phyloP scores from a whole-genome alignment of 768 basidiomycete species.

The Lyophyllum semitale region DNA sequence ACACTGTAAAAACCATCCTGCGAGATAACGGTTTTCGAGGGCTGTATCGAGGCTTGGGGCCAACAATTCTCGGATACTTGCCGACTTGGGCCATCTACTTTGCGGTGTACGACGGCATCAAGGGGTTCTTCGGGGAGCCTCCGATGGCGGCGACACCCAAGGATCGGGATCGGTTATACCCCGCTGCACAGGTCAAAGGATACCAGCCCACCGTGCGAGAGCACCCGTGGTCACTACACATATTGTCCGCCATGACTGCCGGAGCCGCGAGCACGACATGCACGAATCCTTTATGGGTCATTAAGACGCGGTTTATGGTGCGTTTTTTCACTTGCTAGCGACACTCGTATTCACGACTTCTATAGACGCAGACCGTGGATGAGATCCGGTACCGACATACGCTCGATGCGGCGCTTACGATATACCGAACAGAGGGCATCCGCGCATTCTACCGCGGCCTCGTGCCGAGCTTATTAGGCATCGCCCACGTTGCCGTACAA shows the following conservation, averaged over 20 bases:
- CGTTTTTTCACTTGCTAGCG: constrained; percentile 5
- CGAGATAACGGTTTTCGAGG: constrained; percentile 82
- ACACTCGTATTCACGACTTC: constrained; percentile 1
- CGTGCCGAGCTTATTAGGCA: constrained; percentile 90
- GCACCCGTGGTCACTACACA: constrained; percentile 86
- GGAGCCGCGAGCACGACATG: constrained; percentile 91
- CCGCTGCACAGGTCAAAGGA: constrained; percentile 82
- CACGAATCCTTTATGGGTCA: constrained; percentile 98
- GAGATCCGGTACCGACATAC: constrained; percentile 88
- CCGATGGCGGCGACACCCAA: constrained; percentile 40
- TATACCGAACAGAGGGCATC: constrained; percentile 86
- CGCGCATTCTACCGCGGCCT: constrained; percentile 94
- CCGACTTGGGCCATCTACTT: constrained; percentile 99
- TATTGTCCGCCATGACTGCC: constrained; percentile 93
- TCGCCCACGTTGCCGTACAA: constrained; percentile 94
- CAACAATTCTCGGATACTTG: constrained; percentile 94
- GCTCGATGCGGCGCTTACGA: constrained; percentile 83
- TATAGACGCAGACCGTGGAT: constrained; percentile 78
- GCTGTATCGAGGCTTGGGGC: constrained; percentile 95
- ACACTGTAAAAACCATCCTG: constrained; percentile 41
- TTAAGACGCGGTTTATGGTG: constrained; percentile 99
- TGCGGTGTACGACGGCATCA: constrained; percentile 95
- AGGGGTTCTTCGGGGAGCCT: constrained; percentile 74
- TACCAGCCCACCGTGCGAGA: constrained; percentile 81
- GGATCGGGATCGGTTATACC: constrained; percentile 59